Percentiles rank a stretch among this genome's conserved stretches.
Evolutionary conservation across 192 early-diverging fungal genomes (phyloP).

Genomic region (Entrophospora sp.): DNA sequence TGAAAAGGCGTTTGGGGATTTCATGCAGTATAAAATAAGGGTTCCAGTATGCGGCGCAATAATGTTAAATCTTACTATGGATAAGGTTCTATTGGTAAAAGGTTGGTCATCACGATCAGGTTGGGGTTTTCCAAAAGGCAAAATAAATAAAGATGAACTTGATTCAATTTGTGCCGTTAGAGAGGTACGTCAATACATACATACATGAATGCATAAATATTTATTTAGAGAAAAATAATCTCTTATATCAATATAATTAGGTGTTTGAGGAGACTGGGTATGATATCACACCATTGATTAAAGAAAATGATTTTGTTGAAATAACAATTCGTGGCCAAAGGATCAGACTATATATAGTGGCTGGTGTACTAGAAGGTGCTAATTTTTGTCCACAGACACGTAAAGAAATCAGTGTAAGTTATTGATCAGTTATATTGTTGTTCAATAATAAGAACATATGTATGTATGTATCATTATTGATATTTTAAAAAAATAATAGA

Average conservation of each 20-base stretch:
- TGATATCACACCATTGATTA: slow-evolving; percentile 62
- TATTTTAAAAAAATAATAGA: slow-evolving; percentile 25
- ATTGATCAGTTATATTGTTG: not conserved
- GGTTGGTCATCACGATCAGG: slow-evolving; percentile 83
- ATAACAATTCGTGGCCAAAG: slow-evolving; percentile 82
- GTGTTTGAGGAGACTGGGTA: slow-evolving; percentile 94
- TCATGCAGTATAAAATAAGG: slow-evolving; percentile 91
- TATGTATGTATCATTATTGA: no score
- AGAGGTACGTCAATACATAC: slow-evolving; percentile 59
- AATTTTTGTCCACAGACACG: slow-evolving; percentile 75
- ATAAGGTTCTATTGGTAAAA: slow-evolving; percentile 84
- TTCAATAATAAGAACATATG: not conserved
- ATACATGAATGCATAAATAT: not conserved
- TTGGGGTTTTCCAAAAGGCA: slow-evolving; percentile 99
- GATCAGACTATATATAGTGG: slow-evolving; percentile 84
- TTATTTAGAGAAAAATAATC: not conserved
- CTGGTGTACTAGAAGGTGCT: slow-evolving; percentile 75
- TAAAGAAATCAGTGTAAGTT: slow-evolving; percentile 87
- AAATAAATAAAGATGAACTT: slow-evolving; percentile 96
- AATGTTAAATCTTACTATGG: slow-evolving; percentile 71
- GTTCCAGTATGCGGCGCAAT: slow-evolving; percentile 98
- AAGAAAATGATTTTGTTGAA: slow-evolving; percentile 80
- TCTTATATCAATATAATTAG: slow-evolving; percentile 27
- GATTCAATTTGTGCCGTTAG: slow-evolving; percentile 82
- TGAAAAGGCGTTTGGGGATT: slow-evolving; percentile 82